Percentiles rank a stretch among this genome's conserved stretches.
These are phyloP conservation scores for Hymenoscyphus fructigenus DNA, from an alignment of 2,329 filamentous ascomycete species.

Conservation along the genomic window DNA sequence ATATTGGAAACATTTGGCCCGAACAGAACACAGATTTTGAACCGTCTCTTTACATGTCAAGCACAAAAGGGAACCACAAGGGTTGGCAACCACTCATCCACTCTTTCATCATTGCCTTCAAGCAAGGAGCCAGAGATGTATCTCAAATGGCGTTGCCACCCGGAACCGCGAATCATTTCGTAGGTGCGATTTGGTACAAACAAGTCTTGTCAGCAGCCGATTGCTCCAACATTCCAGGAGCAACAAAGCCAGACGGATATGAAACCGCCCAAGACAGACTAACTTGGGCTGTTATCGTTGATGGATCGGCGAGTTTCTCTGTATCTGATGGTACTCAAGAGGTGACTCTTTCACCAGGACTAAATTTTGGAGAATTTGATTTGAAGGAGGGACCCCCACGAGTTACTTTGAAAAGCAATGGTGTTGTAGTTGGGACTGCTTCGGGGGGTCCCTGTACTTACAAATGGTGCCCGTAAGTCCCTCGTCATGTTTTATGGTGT, in stretches of 20 bases:
- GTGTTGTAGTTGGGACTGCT: background rate
- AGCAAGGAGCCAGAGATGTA: conserved; percentile 15
- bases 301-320: background rate
- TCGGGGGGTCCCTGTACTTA: background rate
- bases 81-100: conserved; percentile 39
- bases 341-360: background rate
- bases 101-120: conserved; percentile 40
- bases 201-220: conserved; percentile 4
- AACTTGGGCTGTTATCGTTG: background rate
- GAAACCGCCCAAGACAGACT: background rate
- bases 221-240: background rate
- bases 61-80: conserved; percentile 25
- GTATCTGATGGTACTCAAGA: background rate
- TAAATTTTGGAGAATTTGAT: background rate
- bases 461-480: background rate
- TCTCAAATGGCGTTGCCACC: conserved; percentile 15
- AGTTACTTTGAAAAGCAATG: background rate
- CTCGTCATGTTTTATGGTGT: background rate
- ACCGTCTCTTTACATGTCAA: conserved; percentile 36
- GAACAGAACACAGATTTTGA: conserved; percentile 29
- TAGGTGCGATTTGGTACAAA: conserved; percentile 39
- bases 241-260: background rate
- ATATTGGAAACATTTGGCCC: conserved; percentile 38
- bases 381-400: background rate
- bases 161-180: conserved; percentile 13